These are phyloP conservation scores for Agrostemma githago DNA, from an alignment of 148 eudicot species.

Conservation along the genomic window DNA sequence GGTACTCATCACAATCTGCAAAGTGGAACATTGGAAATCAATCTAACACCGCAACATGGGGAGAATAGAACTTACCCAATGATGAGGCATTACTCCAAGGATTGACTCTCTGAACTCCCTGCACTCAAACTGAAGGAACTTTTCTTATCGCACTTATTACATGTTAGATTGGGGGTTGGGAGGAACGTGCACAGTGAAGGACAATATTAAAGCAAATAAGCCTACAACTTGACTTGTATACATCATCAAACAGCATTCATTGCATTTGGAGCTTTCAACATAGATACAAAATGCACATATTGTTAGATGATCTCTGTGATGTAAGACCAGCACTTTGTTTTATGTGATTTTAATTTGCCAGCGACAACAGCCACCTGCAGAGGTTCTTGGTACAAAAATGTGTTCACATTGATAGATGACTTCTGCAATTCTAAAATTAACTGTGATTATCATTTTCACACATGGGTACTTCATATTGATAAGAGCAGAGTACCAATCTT, in stretches of 20 bases:
- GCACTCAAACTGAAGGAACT: constrained; percentile 71
- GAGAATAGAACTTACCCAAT: constrained; percentile 56
- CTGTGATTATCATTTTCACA: neutral
- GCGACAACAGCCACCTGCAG: neutral
- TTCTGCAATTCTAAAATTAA: neutral
- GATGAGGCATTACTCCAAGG: constrained; percentile 96
- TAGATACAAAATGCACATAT: neutral
- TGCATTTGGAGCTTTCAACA: neutral
- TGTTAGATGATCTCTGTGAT: neutral
- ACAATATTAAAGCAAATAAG: neutral
- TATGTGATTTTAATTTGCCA: neutral
- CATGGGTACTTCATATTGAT: neutral
- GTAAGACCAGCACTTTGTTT: neutral
- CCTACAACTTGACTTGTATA: neutral
- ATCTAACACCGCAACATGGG: neutral
- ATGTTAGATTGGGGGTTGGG: neutral
- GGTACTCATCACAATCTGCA: constrained; percentile 16
- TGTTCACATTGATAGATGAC: neutral
- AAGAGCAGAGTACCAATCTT: neutral
- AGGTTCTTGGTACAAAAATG: neutral
- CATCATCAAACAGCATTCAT: neutral
- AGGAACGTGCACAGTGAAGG: neutral
- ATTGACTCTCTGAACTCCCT: constrained; percentile 93
- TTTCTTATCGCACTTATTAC: constrained; percentile 23
- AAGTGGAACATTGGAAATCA: neutral